These are phyloP conservation scores for Fusarium globosum DNA, from an alignment of 2,329 filamentous ascomycete genomes.

Conservation along the genomic window DNA sequence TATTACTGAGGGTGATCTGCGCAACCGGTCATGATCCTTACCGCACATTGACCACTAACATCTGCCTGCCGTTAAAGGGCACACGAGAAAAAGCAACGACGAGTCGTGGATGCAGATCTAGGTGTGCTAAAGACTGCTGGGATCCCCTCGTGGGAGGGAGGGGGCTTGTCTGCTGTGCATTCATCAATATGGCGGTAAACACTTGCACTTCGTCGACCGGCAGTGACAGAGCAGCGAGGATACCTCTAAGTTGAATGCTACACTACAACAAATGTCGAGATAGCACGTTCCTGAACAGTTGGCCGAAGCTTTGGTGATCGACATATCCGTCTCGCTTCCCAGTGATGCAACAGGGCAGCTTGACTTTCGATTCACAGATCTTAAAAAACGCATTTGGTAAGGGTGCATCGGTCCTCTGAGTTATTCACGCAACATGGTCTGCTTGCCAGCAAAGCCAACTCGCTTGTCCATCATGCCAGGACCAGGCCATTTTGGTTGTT, in stretches of 20 bases:
- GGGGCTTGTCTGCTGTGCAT: slow-evolving; percentile 6
- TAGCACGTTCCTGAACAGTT: slow-evolving; percentile 30
- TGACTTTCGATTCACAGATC: slow-evolving; percentile 2
- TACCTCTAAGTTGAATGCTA: neutral
- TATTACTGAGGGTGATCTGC: slow-evolving; percentile 21
- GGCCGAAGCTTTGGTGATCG: slow-evolving; percentile 38
- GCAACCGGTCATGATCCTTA: slow-evolving; percentile 20
- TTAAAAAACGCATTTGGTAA: neutral
- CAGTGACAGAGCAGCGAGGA: neutral
- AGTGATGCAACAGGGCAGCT: slow-evolving; percentile 18
- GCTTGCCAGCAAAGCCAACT: slow-evolving; percentile 21
- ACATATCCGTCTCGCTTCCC: slow-evolving; percentile 33
- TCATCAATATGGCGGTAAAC: slow-evolving; percentile 18
- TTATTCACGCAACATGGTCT: slow-evolving; percentile 16
- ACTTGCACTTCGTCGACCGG: neutral
- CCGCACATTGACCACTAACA: slow-evolving; percentile 6
- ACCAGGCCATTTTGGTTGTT: slow-evolving; percentile 28
- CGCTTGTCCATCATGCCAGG: slow-evolving; percentile 13
- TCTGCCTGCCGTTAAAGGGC: slow-evolving; percentile 4
- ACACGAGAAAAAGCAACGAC: slow-evolving; percentile 19
- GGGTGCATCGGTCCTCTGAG: slow-evolving; percentile 16
- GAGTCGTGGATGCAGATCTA: slow-evolving; percentile 23
- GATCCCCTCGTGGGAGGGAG: neutral
- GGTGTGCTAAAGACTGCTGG: slow-evolving; percentile 17
- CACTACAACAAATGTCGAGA: slow-evolving; percentile 11